phyloP scores from a whole-genome alignment of 352 stramenopile species.

The Globisporangium nodosum region DNA sequence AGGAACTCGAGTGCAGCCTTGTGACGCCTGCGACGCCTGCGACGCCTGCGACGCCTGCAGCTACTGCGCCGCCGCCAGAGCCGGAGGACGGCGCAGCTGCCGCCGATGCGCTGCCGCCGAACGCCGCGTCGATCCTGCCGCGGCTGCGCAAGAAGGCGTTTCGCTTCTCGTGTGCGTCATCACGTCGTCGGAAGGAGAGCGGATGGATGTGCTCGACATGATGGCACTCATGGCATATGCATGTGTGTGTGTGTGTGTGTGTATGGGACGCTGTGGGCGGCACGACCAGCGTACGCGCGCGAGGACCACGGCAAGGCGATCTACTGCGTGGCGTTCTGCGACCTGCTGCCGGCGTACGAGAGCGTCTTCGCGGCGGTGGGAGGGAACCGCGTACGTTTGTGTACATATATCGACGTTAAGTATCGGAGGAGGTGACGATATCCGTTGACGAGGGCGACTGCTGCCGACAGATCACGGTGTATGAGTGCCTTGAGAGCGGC shows the following conservation, averaged over 20 bases:
- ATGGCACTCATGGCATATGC: no score
- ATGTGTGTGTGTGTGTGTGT: no score
- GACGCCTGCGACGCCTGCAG: not conserved
- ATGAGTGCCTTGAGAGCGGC: constrained; percentile 71
- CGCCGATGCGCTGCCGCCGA: constrained; percentile 9
- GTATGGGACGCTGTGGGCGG: no score
- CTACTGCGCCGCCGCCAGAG: not conserved
- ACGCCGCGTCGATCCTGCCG: constrained; percentile 15
- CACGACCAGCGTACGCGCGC: constrained; percentile 42
- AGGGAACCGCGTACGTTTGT: constrained; percentile 50
- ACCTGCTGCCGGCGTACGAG: constrained; percentile 63
- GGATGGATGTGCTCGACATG: no score
- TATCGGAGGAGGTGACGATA: not conserved
- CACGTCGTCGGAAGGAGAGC: no score
- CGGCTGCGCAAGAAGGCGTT: constrained; percentile 17
- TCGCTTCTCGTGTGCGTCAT: constrained; percentile 16
- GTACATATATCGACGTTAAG: not conserved
- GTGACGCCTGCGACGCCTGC: no score
- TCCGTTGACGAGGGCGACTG: not conserved
- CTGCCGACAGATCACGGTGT: constrained; percentile 50
- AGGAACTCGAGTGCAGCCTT: constrained; percentile 4
- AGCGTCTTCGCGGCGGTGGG: constrained; percentile 65
- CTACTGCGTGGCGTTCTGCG: constrained; percentile 73
- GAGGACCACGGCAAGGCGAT: constrained; percentile 75
- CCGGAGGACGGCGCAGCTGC: not conserved